These are phyloP conservation scores for Posidonia oceanica DNA, from an alignment of 116 monocot species.

Conservation along the genomic window DNA sequence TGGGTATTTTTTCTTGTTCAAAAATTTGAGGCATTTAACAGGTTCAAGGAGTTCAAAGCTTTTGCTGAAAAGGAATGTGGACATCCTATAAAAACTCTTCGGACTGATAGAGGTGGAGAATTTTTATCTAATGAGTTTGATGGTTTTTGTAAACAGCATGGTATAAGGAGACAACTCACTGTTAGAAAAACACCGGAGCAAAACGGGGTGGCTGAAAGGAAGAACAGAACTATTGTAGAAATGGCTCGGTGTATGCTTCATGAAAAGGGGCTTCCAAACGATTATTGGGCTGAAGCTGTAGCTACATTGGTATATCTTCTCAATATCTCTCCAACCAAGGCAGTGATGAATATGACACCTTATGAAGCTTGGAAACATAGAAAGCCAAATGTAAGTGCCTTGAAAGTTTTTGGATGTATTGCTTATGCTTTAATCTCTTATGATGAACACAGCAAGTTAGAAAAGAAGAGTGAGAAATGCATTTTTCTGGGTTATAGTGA, in stretches of 20 bases:
- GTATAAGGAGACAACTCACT: constrained; percentile 1
- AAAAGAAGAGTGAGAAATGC: constrained; percentile 7
- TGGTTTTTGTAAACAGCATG: constrained; percentile 8
- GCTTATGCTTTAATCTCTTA: background rate
- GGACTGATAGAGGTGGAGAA: constrained; percentile 17
- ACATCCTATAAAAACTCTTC: background rate
- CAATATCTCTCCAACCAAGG: constrained; percentile 10
- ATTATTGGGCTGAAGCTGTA: constrained; percentile 5
- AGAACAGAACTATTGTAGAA: constrained; percentile 7
- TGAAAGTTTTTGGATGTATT: constrained; percentile 6
- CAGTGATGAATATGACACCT: background rate
- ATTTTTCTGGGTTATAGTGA: constrained; percentile 7
- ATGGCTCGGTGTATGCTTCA: constrained; percentile 5
- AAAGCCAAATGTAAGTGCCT: constrained; percentile 1
- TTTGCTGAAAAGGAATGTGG: constrained; percentile 12
- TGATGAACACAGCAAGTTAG: background rate
- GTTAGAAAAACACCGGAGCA: constrained; percentile 4
- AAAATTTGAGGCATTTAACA: constrained; percentile 15
- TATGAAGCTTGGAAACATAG: constrained; percentile 4
- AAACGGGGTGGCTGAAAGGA: constrained; percentile 8
- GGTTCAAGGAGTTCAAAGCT: constrained; percentile 11
- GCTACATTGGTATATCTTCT: background rate
- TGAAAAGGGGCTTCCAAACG: constrained; percentile 9
- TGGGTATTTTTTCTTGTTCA: constrained; percentile 14
- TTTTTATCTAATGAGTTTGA: constrained; percentile 15